Base-by-base conservation (phyloP, 371 early-diverging fungal genomes). In the Syncephalastrum contaminatum region DNA sequence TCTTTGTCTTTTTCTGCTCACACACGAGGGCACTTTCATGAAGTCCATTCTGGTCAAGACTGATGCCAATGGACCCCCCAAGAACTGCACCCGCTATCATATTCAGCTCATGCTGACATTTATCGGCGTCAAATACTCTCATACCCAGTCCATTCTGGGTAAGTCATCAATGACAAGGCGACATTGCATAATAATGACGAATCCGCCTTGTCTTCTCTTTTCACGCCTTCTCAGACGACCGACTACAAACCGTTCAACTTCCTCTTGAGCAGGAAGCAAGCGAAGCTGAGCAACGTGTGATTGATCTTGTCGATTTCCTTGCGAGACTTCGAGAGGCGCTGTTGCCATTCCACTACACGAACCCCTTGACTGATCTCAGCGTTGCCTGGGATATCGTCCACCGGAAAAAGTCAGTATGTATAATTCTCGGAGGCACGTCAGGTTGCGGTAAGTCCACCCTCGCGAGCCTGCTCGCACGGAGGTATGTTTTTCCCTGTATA, bases 381-480 rank as follows among this genome's bases (percentile, higher is more conserved):
- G 57, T 71, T 12, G 61, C 67, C 7, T 73, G 67, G 64, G 36
- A 36, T 19, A 64, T 73, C 3, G 70, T 65, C 41, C 53, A 60
- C 20, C 51, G 59, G 16, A 46, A 70, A 43, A 51, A 61, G 13
- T 66, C 67, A 0, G 67, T 73, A 3, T 71, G 72, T 50, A 70
- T 73, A 13, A 40, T 73, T 1, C 39, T 73, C 4, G 73, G 73
- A 2, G 69, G 69, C 16, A 69, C 69, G 2, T 69, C 69, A 3
- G 69, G 66, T 13, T 63, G 63, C 42, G 69, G 73, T 18, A 73
- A 73, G 54, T 68, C 69, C 6, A 73, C 73, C 2, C 27, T 73
- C 16, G 72, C 67, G 0, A 69, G 70, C 49, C 43, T 73, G 10
- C 53, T 73, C 19, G 73, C 70, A 6, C 69, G 62, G 25, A 49